Evolutionary conservation across 2,329 filamentous ascomycete species (phyloP).

Genomic region (Curvularia hawaiiensis): DNA sequence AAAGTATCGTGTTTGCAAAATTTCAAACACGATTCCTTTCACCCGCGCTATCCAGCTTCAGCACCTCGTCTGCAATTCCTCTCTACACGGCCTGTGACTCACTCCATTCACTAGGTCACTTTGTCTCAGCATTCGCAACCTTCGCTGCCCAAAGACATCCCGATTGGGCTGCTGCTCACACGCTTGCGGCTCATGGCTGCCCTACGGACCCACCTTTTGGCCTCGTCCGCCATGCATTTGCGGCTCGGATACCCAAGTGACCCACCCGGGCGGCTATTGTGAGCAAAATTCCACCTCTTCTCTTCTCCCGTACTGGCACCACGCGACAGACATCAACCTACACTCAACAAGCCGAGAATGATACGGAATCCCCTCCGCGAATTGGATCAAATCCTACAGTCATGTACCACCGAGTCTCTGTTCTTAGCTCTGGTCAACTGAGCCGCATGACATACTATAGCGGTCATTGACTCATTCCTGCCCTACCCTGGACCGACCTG

Average conservation of each 20-base stretch:
- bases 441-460: conserved; percentile 1
- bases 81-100: conserved; percentile 28
- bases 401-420: background rate
- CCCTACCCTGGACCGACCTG: background rate
- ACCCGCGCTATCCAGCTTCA: conserved; percentile 17
- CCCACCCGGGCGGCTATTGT: conserved; percentile 32
- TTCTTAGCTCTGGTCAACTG: background rate
- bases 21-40: conserved; percentile 1
- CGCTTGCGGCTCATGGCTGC: conserved; percentile 34
- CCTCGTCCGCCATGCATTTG: conserved; percentile 22
- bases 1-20: conserved; percentile 6
- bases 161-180: conserved; percentile 32
- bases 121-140: conserved; percentile 11
- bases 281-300: conserved; percentile 13
- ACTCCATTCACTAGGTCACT: conserved; percentile 16
- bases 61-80: conserved; percentile 9
- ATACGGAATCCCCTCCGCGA: background rate
- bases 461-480: conserved; percentile 1
- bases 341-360: background rate
- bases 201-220: conserved; percentile 33
- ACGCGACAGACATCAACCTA: conserved; percentile 6
- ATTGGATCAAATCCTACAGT: background rate
- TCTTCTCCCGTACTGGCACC: conserved; percentile 5
- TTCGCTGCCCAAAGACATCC: conserved; percentile 32
- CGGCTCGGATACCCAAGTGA: conserved; percentile 27